Evolutionary conservation across 441 rosid genomes (phyloP), one percentile per base, ranked within the genome.

Genomic region (Euphorbia neoarborescens): DNA sequence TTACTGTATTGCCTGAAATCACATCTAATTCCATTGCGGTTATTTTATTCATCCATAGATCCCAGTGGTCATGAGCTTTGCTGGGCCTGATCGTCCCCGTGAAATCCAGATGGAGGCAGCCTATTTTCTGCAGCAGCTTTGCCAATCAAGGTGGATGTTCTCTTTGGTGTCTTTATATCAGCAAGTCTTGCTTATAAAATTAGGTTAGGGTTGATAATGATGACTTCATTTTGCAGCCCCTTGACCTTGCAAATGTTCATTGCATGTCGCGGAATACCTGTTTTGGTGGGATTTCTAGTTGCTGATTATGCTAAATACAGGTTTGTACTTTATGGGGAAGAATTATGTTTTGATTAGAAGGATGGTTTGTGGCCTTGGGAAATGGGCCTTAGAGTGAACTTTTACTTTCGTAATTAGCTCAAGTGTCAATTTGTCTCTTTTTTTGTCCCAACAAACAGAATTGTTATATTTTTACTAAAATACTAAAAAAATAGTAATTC

Each of bases 181-280:
- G 58, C 40, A 14, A 24, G 20, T 22, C 19, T 48, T 73, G 48
- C 22, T 56, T 34, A 25, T 70, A 58, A 60, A 73, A 64, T 51
- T 24, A 74, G 32, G 77, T 80, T 59, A 44, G 71, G 73, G 71
- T 27, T 82, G 74, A 84, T 51, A 48, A 40, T 69, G 28, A 66
- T 63, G 67, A 62, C 74, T 77, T 72, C 79, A 76, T 63, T 35
- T 38, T 78, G 76, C 90, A 95, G 99, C 85, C 81, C 90, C 57
- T 86, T 90, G 79, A 95, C 99, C 28, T 80, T 95, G 84, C 99
- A 92, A 84, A 95, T 95, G 99, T 90, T 95, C 84, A 84, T 95
- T 85, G 89, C 98, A 80, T 90, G 96, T 78, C 83, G 89, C 65
- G 98, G 99, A 71, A 92, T 95, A 75, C 98, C 97, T 56, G 84